Evolutionary conservation across 805 yeast genomes (phyloP), one percentile per base, ranked within the genome.

Genomic region (Schwanniomyces pseudopolymorphus): DNA sequence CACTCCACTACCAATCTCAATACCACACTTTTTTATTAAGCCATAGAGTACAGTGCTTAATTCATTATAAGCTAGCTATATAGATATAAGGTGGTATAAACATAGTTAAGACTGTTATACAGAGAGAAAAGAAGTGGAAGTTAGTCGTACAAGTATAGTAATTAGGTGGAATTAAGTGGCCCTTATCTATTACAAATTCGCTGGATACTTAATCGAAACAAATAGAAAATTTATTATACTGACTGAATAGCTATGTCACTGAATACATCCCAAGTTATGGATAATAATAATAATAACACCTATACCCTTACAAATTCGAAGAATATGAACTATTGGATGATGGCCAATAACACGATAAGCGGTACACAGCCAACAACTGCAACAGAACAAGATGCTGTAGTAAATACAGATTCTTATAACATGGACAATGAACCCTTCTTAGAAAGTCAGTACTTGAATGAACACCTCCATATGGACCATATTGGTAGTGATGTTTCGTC

Each of bases 401-500:
- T 24, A 14, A 38, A 9, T 19, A 24, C 28, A 13, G 40, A 38
- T 14, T 22, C 20, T 5, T 24, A 11, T 14, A 38, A 16, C n/a
- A 38, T 38, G n/a, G 28, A 38, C 13, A 24, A 38, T 19, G 40
- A 38, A 14, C 21, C 24, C 7, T 38, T 38, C 31, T 38, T 38
- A 14, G 28, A 38, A 22, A 38, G 24, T 24, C 40, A 38, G 5
- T 38, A 24, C 31, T 22, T 24, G 28, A 38, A 22, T 13, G 40
- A 38, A 3, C 31, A 38, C 6, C 21, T 38, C 20, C 19, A 20
- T 17, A 31, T 36, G 35, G 39, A 39, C 8, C 38, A 21, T 31
- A 21, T 39, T 9, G 35, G 35, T 8, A 44, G 43, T 38, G 39
- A 39, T 28, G 22, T 39, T 1, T 44, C 47, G 14, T 44, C 47